These are phyloP conservation scores for Kwoniella dendrophila DNA, from an alignment of 768 basidiomycete species.

Conservation along the genomic window DNA sequence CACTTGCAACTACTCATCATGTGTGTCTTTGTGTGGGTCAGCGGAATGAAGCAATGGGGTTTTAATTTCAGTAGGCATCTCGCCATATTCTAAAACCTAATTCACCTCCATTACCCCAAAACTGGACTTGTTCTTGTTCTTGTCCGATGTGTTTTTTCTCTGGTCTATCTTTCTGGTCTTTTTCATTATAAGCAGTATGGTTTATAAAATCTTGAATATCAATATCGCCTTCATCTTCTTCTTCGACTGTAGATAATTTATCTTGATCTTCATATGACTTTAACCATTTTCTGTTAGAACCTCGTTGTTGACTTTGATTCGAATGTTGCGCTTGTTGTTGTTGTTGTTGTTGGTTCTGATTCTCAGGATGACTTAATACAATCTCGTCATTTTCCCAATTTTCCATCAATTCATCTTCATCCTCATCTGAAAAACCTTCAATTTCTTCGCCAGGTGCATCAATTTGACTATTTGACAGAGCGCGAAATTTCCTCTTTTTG, in stretches of 20 bases:
- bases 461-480: not conserved
- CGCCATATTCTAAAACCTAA: slow-evolving; percentile 37
- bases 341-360: not conserved
- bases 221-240: slow-evolving; percentile 24
- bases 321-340: no score
- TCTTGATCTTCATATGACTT: not conserved
- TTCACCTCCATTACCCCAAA: slow-evolving; percentile 33
- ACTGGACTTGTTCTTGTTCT: slow-evolving; percentile 19
- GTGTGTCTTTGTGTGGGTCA: no score
- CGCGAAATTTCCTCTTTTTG: not conserved
- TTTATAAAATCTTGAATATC: no score
- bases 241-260: slow-evolving; percentile 23
- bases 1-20: no score
- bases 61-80: slow-evolving; percentile 31
- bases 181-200: no score
- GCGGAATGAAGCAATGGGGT: no score
- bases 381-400: not conserved
- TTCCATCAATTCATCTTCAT: not conserved
- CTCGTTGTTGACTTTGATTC: not conserved
- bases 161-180: not conserved
- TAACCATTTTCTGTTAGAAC: not conserved
- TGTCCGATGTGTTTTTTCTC: not conserved
- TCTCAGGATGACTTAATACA: not conserved
- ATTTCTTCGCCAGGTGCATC: slow-evolving; percentile 7
- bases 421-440: slow-evolving; percentile 15